Conservation (phyloP, 2,329 filamentous ascomycete species). For the Aspergillus pseudoglaucus region DNA sequence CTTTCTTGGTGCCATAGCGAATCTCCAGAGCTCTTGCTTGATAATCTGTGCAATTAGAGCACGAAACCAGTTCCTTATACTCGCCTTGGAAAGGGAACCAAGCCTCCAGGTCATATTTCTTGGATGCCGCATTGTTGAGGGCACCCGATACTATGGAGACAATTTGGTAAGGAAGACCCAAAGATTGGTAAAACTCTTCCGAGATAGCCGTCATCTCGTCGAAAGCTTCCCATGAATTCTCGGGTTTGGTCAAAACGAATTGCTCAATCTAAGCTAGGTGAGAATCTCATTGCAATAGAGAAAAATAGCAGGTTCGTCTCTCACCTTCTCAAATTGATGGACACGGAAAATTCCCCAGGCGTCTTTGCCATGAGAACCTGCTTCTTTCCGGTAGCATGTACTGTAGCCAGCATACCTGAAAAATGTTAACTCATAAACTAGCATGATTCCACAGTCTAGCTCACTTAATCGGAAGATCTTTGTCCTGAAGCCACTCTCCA, state of each 20-base stretch:
- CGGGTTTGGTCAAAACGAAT: constrained; percentile 73
- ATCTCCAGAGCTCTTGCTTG: constrained; percentile 92
- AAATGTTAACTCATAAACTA: constrained; percentile 6
- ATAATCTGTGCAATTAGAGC: constrained; percentile 97
- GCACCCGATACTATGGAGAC: constrained; percentile 95
- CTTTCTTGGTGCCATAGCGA: constrained; percentile 79
- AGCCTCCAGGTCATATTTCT: constrained; percentile 94
- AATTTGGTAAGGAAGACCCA: constrained; percentile 83
- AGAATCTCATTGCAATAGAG: constrained; percentile 2
- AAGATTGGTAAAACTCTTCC: constrained; percentile 90
- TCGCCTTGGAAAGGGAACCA: constrained; percentile 96
- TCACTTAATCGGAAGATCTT: constrained; percentile 81
- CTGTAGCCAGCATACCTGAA: constrained; percentile 72
- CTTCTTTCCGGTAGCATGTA: constrained; percentile 93
- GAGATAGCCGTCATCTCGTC: constrained; percentile 87
- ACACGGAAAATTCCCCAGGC: constrained; percentile 98
- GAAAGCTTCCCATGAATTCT: constrained; percentile 88
- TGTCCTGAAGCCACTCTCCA: constrained; percentile 82
- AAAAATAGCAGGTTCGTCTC: constrained; percentile 2
- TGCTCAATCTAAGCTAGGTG: constrained; percentile 57
- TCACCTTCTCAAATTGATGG: constrained; percentile 91
- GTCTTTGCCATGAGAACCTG: constrained; percentile 83
- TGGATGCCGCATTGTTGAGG: constrained; percentile 78
- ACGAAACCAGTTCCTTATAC: constrained; percentile 97
- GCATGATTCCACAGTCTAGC: constrained; percentile 1